These are phyloP conservation scores for Verticillium nubilum DNA, from an alignment of 2,329 filamentous ascomycete species.

Conservation along the genomic window DNA sequence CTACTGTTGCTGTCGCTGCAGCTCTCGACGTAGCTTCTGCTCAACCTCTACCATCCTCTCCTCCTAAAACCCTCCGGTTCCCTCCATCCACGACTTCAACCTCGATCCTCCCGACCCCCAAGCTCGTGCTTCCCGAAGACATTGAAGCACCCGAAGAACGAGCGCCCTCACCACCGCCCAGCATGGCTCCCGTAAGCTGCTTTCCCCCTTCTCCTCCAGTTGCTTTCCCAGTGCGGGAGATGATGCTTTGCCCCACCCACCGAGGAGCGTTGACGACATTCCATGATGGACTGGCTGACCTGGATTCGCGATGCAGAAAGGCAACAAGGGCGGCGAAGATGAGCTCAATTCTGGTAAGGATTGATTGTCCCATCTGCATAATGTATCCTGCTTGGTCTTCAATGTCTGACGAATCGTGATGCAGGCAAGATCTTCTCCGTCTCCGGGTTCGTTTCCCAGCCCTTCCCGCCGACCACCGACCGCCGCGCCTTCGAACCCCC, in stretches of 20 bases:
- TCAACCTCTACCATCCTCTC: conserved; percentile 36
- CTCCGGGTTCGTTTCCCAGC: conserved; percentile 47
- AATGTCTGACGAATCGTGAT: neutral
- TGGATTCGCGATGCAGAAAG: conserved; percentile 19
- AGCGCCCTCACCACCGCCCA: conserved; percentile 27
- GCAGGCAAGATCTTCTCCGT: conserved; percentile 58
- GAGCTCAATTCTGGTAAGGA: conserved; percentile 30
- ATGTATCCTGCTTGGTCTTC: neutral
- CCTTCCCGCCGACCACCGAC: neutral
- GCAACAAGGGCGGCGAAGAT: conserved; percentile 30
- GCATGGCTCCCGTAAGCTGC: conserved; percentile 52
- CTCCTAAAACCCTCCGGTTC: conserved; percentile 29
- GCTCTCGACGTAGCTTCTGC: conserved; percentile 29
- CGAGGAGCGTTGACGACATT: neutral
- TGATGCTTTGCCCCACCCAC: conserved; percentile 4
- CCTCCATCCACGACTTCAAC: conserved; percentile 25
- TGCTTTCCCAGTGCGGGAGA: conserved; percentile 6
- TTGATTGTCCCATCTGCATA: neutral
- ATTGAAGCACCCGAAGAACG: conserved; percentile 6
- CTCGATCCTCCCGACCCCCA: conserved; percentile 21
- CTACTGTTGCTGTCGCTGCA: conserved; percentile 17
- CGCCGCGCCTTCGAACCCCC: conserved; percentile 1
- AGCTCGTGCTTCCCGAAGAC: conserved; percentile 12
- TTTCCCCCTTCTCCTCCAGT: conserved; percentile 13
- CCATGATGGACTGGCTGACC: conserved; percentile 5